These are phyloP conservation scores for Marchantia paleacea DNA, from an alignment of 225 moss, liverwort and hornwort species.

Conservation along the genomic window DNA sequence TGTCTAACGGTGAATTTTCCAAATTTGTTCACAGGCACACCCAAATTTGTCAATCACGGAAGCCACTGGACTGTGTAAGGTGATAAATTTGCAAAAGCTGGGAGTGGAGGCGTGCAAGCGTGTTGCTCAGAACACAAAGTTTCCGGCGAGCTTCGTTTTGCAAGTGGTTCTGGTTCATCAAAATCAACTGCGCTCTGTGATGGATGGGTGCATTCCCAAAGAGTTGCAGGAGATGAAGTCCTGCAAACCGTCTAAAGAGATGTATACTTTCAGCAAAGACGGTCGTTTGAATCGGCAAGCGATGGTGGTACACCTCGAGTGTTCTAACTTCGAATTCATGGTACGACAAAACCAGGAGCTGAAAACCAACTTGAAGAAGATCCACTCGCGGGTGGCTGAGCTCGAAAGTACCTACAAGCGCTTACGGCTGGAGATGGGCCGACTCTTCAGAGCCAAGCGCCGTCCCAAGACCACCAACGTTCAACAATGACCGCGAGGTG, in stretches of 20 bases:
- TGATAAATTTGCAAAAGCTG: constrained; percentile 74
- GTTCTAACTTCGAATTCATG: constrained; percentile 86
- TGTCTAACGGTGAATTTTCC: neutral
- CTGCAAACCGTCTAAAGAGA: constrained; percentile 47
- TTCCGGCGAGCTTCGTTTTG: constrained; percentile 81
- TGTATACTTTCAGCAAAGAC: constrained; percentile 27
- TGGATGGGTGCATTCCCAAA: constrained; percentile 59
- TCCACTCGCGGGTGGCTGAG: constrained; percentile 49
- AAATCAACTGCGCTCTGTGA: constrained; percentile 50
- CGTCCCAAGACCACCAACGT: constrained; percentile 16
- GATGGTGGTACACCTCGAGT: constrained; percentile 72
- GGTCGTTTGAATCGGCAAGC: constrained; percentile 54
- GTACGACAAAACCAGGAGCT: constrained; percentile 67
- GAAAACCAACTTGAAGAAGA: constrained; percentile 62
- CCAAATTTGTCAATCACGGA: constrained; percentile 68
- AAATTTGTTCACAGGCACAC: constrained; percentile 53
- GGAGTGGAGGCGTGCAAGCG: constrained; percentile 75
- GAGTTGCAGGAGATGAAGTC: constrained; percentile 53
- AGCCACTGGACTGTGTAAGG: constrained; percentile 72
- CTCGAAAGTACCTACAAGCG: constrained; percentile 68
- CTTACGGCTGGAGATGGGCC: constrained; percentile 68
- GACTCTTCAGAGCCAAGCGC: constrained; percentile 59
- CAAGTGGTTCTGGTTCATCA: constrained; percentile 79
- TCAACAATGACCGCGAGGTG: constrained; percentile 3
- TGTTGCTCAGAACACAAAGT: constrained; percentile 69